Percentiles rank a stretch among this genome's conserved stretches.
Conservation (phyloP, 441 rosid genomes). For the Pelargonium fulgidum region DNA sequence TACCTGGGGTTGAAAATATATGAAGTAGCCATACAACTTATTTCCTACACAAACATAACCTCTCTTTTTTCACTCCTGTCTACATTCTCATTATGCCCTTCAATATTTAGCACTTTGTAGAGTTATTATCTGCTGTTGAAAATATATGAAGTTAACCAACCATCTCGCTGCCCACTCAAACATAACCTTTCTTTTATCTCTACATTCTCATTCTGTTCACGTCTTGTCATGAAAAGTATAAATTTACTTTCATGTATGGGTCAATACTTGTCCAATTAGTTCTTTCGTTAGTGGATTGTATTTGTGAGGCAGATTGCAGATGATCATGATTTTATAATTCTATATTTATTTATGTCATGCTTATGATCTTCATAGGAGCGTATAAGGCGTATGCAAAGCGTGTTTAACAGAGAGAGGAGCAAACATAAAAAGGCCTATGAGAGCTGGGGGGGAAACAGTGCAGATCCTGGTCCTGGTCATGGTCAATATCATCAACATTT, state of each 20-base stretch:
- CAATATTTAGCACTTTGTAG: background rate
- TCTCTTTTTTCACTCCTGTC: too few relatives aligned
- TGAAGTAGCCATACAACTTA: too few relatives aligned
- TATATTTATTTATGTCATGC: conserved; percentile 1
- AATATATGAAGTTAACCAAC: background rate
- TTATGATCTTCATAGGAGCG: conserved; percentile 54
- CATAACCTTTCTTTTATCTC: background rate
- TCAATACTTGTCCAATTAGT: conserved; percentile 6
- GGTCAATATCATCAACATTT: conserved; percentile 55
- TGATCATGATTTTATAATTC: conserved; percentile 7
- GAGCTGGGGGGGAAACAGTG: conserved; percentile 69
- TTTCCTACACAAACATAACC: too few relatives aligned
- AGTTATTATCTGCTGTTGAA: background rate
- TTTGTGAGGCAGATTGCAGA: too few relatives aligned
- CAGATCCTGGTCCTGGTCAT: conserved; percentile 32
- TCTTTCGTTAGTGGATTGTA: background rate
- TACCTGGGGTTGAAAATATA: too few relatives aligned
- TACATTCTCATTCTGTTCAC: background rate
- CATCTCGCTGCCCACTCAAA: background rate
- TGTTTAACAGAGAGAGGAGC: conserved; percentile 78
- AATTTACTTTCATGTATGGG: background rate
- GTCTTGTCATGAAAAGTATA: background rate
- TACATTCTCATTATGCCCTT: too few relatives aligned
- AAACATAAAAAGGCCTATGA: conserved; percentile 63
- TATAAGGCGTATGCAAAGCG: conserved; percentile 92